Percentiles rank a stretch among this genome's conserved stretches.
phyloP scores from a whole-genome alignment of 805 yeast species.

The Candida glaebosa region DNA sequence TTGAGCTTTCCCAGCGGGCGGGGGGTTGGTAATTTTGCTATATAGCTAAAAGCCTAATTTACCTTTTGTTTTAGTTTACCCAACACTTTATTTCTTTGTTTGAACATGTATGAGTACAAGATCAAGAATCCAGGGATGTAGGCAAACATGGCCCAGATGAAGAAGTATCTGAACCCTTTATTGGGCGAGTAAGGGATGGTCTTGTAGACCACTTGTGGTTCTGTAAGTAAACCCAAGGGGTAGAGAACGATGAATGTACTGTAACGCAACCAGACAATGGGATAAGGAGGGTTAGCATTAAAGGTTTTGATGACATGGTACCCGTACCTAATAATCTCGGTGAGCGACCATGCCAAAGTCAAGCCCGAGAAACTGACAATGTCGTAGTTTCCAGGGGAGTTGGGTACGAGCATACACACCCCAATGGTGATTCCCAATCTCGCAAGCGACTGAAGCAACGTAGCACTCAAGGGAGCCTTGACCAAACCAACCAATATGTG shows the following conservation, averaged over 20 bases:
- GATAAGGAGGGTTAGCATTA: conserved; percentile 12
- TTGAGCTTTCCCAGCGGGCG: no score
- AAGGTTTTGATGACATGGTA: conserved; percentile 21
- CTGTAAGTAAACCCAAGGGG: conserved; percentile 27
- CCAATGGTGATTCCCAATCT: conserved; percentile 27
- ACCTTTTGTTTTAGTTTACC: no score
- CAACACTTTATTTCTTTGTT: conserved; percentile 23
- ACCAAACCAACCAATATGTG: conserved; percentile 26
- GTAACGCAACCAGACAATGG: conserved; percentile 26
- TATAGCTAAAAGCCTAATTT: no score
- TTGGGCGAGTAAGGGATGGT: conserved; percentile 12
- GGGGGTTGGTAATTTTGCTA: no score
- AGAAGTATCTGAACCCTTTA: conserved; percentile 12
- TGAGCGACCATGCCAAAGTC: conserved; percentile 25
- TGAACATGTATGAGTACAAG: conserved; percentile 28
- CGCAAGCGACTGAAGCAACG: conserved; percentile 26
- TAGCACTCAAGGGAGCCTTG: conserved; percentile 23
- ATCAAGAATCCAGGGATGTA: conserved; percentile 30
- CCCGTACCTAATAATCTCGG: conserved; percentile 28
- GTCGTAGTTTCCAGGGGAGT: conserved; percentile 25
- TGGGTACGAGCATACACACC: conserved; percentile 24
- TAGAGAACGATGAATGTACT: conserved; percentile 26
- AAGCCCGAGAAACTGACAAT: conserved; percentile 17
- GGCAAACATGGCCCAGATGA: conserved; percentile 17
- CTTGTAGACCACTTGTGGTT: conserved; percentile 23